Percentiles rank a stretch among this genome's conserved stretches.
These are phyloP conservation scores for Scheffersomyces spartinae DNA, from an alignment of 805 yeast genomes.

Conservation along the genomic window DNA sequence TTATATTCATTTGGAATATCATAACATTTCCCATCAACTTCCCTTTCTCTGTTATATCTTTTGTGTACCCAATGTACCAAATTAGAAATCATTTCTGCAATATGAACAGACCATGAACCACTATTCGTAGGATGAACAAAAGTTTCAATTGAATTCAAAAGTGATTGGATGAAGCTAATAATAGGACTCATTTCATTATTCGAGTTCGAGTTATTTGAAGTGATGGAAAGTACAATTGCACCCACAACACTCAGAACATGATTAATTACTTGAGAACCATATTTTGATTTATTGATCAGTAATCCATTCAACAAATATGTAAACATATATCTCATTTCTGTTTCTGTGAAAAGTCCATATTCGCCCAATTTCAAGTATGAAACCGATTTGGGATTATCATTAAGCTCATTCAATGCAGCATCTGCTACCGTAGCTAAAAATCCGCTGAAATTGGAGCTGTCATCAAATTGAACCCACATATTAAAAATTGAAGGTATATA, in stretches of 20 bases:
- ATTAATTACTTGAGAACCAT: too few relatives aligned
- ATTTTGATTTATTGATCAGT: conserved; percentile 37
- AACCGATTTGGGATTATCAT: conserved; percentile 10
- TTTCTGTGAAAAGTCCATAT: conserved; percentile 52
- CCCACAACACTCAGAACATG: conserved; percentile 33
- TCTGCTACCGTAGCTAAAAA: conserved; percentile 52
- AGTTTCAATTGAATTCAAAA: conserved; percentile 63
- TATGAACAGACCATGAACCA: conserved; percentile 77
- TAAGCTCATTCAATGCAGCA: conserved; percentile 25
- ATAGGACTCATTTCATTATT: too few relatives aligned
- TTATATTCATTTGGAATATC: conserved; percentile 19
- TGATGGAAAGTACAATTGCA: conserved; percentile 48
- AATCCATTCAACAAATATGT: conserved; percentile 38
- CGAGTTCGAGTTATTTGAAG: too few relatives aligned
- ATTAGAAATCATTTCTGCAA: conserved; percentile 54
- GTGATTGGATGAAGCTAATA: conserved; percentile 38
- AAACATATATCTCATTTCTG: conserved; percentile 50
- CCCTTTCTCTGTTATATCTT: conserved; percentile 40
- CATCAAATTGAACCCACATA: conserved; percentile 52
- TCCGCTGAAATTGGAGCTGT: conserved; percentile 39
- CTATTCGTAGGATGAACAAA: conserved; percentile 85
- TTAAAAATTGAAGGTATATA: conserved; percentile 60
- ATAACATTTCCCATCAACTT: conserved; percentile 16
- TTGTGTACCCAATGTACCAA: conserved; percentile 50
- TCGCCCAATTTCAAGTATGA: conserved; percentile 23